Evolutionary conservation across 345 rosid species (phyloP).

Genomic region (Sisymbrium irio): DNA sequence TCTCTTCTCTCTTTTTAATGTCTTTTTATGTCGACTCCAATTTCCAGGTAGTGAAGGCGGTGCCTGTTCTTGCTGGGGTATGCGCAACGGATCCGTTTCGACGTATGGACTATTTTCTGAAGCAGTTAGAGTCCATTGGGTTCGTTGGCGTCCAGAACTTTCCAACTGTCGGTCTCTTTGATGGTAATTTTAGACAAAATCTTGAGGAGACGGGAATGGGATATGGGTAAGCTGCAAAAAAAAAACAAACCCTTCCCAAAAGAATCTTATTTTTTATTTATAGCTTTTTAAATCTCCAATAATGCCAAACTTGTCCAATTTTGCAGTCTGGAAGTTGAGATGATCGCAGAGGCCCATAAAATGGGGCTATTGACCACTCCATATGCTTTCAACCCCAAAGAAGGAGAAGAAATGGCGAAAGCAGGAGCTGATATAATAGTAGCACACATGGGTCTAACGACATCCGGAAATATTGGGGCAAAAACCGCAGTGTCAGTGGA

Average conservation of each 20-base stretch:
- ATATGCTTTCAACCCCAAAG: slow-evolving; percentile 71
- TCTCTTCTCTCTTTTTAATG: not conserved
- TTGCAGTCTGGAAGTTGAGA: slow-evolving; percentile 78
- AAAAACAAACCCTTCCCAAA: not conserved
- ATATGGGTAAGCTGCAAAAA: slow-evolving; percentile 65
- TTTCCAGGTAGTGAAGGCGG: slow-evolving; percentile 72
- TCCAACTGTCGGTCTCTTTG: slow-evolving; percentile 95
- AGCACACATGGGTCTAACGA: slow-evolving; percentile 96
- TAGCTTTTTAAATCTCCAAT: not conserved
- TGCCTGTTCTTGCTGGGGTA: slow-evolving; percentile 94
- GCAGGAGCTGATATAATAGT: slow-evolving; percentile 96
- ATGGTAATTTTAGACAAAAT: slow-evolving; percentile 90
- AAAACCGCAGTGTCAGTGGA: slow-evolving; percentile 76
- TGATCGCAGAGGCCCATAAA: slow-evolving; percentile 79
- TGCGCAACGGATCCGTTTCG: slow-evolving; percentile 97
- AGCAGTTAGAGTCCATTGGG: slow-evolving; percentile 82
- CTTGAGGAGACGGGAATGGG: slow-evolving; percentile 99
- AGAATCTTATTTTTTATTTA: not conserved
- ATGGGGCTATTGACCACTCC: slow-evolving; percentile 94
- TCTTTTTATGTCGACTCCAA: slow-evolving; percentile 11
- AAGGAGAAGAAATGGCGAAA: slow-evolving; percentile 83
- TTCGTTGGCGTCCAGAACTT: slow-evolving; percentile 92
- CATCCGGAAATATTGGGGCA: slow-evolving; percentile 87
- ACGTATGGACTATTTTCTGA: slow-evolving; percentile 77
- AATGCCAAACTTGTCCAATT: too few relatives aligned